These are phyloP conservation scores for Pseudocercospora vitis DNA, from an alignment of 2,329 filamentous ascomycete genomes.

Conservation along the genomic window DNA sequence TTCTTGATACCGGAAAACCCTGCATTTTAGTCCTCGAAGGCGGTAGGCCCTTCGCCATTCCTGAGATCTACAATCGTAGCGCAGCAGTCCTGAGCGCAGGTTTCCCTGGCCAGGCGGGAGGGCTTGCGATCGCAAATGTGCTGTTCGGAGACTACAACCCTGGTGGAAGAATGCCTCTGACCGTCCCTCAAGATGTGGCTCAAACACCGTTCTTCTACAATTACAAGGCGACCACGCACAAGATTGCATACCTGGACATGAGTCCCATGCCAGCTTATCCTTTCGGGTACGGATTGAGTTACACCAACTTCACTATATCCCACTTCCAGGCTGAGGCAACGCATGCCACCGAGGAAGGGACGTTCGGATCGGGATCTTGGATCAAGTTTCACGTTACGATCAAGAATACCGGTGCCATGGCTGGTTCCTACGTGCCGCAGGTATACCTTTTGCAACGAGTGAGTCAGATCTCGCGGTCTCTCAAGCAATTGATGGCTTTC, in stretches of 20 bases:
- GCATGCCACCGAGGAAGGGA: not conserved
- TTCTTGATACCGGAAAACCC: conserved; percentile 15
- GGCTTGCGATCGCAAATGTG: conserved; percentile 17
- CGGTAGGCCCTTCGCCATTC: conserved; percentile 20
- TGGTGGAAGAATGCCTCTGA: conserved; percentile 16
- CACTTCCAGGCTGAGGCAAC: conserved; percentile 1
- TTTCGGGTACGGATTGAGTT: conserved; percentile 20
- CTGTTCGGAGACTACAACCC: conserved; percentile 20
- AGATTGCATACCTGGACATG: conserved; percentile 12
- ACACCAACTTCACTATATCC: conserved; percentile 11
- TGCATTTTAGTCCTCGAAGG: conserved; percentile 18
- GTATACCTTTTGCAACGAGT: conserved; percentile 46
- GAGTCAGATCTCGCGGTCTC: conserved; percentile 44
- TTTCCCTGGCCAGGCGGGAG: conserved; percentile 18
- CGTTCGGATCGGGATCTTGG: conserved; percentile 13
- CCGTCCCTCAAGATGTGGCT: conserved; percentile 14
- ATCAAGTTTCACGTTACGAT: conserved; percentile 42
- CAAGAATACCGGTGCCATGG: conserved; percentile 38
- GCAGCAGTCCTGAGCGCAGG: conserved; percentile 17
- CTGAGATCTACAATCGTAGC: conserved; percentile 17
- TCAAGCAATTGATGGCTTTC: conserved; percentile 49
- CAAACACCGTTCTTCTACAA: conserved; percentile 24
- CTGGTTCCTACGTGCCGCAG: conserved; percentile 45
- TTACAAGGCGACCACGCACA: conserved; percentile 12
- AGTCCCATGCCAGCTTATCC: conserved; percentile 16